Base-by-base conservation (phyloP, 1,139 yeast genomes). In the Hanseniaspora uvarum region DNA sequence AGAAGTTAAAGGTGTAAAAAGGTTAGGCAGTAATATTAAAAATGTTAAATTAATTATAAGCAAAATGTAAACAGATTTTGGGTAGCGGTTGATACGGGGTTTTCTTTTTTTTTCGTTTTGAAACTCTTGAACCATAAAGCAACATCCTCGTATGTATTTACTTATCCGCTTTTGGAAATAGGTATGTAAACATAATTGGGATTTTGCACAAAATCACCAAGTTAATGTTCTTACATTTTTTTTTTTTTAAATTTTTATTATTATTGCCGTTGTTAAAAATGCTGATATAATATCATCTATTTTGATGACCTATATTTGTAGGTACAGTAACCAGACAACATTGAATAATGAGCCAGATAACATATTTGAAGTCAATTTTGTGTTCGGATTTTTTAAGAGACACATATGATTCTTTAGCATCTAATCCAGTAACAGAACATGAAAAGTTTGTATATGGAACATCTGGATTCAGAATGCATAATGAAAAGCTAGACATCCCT, bases 401-500 rank as follows among this genome's bases (percentile, higher is more conserved):
- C 10, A 44, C 48, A 28, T 50, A 24, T 21, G 36, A 50, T 16
- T 16, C 18, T 12, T 21, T 50, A 30, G 40, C 53, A 24, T 12
- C 40, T 8, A 19, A 44, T 12, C 39, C 44, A 1, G 28, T 36
- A 39, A 18, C 33, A 12, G 60, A 83, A 0, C 70, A 70, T 16
- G 72, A 70, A 21, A 64, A 61, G 2, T 83, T 77, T 65, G 69
- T 77, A 18, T 92, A 92, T 65, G 99, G 99, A 19, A 92, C 99
- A 1, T 98, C 99, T 1, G 99, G 99, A 8, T 92, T 94, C 72
- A 79, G 99, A 59, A 82, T 83, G 72, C 72, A 78, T 55, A 92
- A 95, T 4, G 66, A 70, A 46, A 67, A 76, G 28, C 72, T 92
- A 59, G 95, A 87, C 65, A 83, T 89, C 31, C 94, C 89, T 50